Conservation (phyloP, 345 rosid species). For the Rhodamnia rubescens region DNA sequence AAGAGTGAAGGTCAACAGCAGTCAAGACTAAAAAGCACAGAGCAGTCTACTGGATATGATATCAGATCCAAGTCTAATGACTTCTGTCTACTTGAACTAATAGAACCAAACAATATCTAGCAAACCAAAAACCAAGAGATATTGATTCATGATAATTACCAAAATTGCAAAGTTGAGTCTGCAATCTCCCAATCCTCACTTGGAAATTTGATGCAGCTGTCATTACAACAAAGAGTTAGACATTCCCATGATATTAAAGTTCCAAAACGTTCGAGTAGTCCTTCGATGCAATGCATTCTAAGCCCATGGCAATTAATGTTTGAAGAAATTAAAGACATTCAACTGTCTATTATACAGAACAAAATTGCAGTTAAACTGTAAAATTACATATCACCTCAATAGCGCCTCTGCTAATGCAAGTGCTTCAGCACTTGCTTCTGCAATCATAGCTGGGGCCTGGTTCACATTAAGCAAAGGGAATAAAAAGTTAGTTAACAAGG, state of each 20-base stretch:
- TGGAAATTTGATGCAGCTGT: slow-evolving; percentile 88
- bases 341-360: not conserved
- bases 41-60: not conserved
- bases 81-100: not conserved
- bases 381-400: slow-evolving; percentile 45
- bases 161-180: slow-evolving; percentile 95
- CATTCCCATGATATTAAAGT: not conserved
- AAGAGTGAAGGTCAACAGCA: not conserved
- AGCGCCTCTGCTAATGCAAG: slow-evolving; percentile 64
- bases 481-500: not conserved
- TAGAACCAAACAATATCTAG: not conserved
- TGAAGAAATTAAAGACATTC: not conserved
- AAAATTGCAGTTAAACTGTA: not conserved
- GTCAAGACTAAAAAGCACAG: not conserved
- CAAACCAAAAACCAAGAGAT: not conserved
- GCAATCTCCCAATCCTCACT: slow-evolving; percentile 97
- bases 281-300: not conserved
- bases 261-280: not conserved
- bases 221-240: slow-evolving; percentile 10
- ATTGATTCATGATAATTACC: slow-evolving; percentile 24
- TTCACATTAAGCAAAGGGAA: slow-evolving; percentile 4
- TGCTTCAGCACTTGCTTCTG: slow-evolving; percentile 77
- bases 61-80: not conserved
- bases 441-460: slow-evolving; percentile 84
- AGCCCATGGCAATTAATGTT: not conserved